Percentiles rank a stretch among this genome's conserved stretches.
Conservation (phyloP, 345 rosid genomes). For the Syzygium grande region DNA sequence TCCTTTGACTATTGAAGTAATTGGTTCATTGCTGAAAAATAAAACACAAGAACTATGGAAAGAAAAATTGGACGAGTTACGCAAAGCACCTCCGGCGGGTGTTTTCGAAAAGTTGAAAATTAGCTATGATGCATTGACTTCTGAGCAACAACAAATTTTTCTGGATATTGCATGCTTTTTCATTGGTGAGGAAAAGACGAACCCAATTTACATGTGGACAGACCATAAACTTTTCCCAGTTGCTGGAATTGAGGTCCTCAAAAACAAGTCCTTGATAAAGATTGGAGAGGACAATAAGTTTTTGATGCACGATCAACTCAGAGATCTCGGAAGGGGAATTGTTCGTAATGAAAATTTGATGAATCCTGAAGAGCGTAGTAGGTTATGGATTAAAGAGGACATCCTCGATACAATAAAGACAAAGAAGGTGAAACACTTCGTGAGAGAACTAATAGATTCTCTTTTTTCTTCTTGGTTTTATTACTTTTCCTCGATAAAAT, state of each 20-base stretch:
- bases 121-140: not conserved
- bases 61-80: not conserved
- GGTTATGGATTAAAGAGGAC: not conserved
- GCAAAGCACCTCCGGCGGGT: not conserved
- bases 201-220: not conserved
- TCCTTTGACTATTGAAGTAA: not conserved
- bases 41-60: not conserved
- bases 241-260: not conserved
- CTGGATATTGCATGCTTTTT: too few relatives aligned
- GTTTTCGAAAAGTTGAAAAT: not conserved
- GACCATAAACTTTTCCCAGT: not conserved
- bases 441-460: not conserved
- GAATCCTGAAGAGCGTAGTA: not conserved
- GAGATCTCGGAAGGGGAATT: not conserved
- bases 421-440: not conserved
- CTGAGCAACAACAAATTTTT: too few relatives aligned
- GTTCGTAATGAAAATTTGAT: not conserved
- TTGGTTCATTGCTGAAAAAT: not conserved
- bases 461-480: not conserved
- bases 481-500: not conserved
- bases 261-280: not conserved
- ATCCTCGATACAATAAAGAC: too few relatives aligned
- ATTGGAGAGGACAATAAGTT: not conserved
- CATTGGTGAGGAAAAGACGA: not conserved
- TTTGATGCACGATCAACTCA: not conserved